Evolutionary conservation across 2,329 filamentous ascomycete genomes (phyloP), one percentile per base, ranked within the genome.

Genomic region (Sphaceloma murrayae): DNA sequence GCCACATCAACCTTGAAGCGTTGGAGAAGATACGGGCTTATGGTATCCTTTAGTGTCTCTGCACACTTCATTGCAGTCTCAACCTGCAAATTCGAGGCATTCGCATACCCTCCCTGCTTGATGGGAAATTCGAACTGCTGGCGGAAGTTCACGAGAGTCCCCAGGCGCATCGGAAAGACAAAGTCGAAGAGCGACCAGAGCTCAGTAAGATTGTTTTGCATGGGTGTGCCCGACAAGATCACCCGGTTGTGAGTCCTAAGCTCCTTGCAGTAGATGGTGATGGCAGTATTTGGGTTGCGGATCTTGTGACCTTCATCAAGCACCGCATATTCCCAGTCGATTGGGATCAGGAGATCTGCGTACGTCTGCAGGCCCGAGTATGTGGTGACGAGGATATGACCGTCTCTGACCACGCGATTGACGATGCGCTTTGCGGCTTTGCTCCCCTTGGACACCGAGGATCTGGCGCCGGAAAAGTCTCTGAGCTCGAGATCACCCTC

Each of bases 231-330:
- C 0, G 93, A 96, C 1, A 98, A 69, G 48, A 98, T 96, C 50
- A 96, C 74, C 16, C 93, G 78, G 55, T 96, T 91, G 0, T 84
- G 76, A 0, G 91, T 98, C 24, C 83, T 80, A 8, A 98, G 67
- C 61, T 95, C 85, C 60, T 98, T 98, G 71, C 87, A 94, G 52
- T 87, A 85, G 43, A 96, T 85, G 0, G 93, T 95, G 51, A 98
- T 91, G 5, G 85, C 82, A 0, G 91, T 87, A 55, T 96, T 93
- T 0, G 91, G 91, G 54, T 98, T 98, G 29, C 91, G 81, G 54
- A 98, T 98, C 62, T 95, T 95, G 65, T 98, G 93, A 2, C 93
- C 91, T 68, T 98, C 91, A 49, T 98, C 91, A 4, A 98, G 73
- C 8, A 96, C 84, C 8, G 87, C 88, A 60, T 93, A 95, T 14